Evolutionary conservation across 2,329 filamentous ascomycete genomes (phyloP), one percentile per base, ranked within the genome.

Genomic region (Rutstroemia sp.): DNA sequence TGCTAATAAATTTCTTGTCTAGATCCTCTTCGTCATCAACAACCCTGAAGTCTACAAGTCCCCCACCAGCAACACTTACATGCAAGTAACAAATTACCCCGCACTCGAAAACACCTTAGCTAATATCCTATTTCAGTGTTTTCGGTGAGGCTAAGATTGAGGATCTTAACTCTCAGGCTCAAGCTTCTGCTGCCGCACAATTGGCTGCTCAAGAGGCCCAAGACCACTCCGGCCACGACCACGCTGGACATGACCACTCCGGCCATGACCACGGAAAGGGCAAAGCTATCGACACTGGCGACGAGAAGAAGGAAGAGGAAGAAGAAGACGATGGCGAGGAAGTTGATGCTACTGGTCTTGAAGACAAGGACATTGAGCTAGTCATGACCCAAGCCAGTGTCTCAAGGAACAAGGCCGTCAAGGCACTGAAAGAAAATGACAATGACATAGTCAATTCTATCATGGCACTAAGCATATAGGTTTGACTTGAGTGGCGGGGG

Each of bases 381-480:
- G 94, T 99, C 75, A 96, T 97, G 90, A 90, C 89, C 68, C 92
- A 99, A 78, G 94, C 94, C 69, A 94, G 81, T 70, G 95, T 99
- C 69, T 96, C 90, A 68, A 85, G 94, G 75, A 96, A 95, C 80
- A 97, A 97, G 85, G 94, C 94, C 61, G 85, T 99, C 79, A 99
- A 97, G 80, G 94, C 95, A 57, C 82, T 99, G 72, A 92, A 91
- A 81, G 94, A 97, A 81, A 99, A 99, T 73, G 92, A 97, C 79
- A 96, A 97, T 71, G 94, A 99, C 74, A 99, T 99, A 79, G 94
- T 99, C 81, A 99, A 99, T 83, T 96, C 94, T 69, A 99, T 99
- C 79, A 99, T 99, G 94, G 92, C 92, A 67, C 79, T 99, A 74
- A 91, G 88, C 80, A 86, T 90, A 81, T 92, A 79, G 73, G 48